These are phyloP conservation scores for Leptodermis oblonga DNA, from an alignment of 257 asterid species.

Conservation along the genomic window DNA sequence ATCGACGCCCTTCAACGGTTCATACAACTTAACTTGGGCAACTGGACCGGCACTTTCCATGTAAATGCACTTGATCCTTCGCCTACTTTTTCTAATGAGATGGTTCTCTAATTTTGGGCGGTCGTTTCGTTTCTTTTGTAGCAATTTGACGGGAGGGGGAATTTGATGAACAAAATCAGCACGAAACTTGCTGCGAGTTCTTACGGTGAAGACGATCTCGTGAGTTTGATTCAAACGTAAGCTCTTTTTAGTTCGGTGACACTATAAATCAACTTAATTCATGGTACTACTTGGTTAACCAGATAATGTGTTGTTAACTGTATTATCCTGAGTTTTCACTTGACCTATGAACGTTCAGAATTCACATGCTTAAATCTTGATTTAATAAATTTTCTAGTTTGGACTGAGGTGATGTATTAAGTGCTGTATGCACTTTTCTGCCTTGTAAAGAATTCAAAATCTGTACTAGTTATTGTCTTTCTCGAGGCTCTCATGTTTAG, in stretches of 20 bases:
- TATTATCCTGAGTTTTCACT: neutral
- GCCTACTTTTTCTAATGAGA: neutral
- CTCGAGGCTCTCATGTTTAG: neutral
- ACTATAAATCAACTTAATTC: neutral
- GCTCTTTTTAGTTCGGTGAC: constrained; percentile 16
- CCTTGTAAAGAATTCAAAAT: neutral
- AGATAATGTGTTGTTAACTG: neutral
- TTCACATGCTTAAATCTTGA: neutral
- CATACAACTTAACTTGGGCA: constrained; percentile 70
- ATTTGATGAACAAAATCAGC: constrained; percentile 63
- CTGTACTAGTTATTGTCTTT: neutral
- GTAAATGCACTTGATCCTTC: constrained; percentile 26
- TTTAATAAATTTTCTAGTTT: neutral
- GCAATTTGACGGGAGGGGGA: constrained; percentile 85
- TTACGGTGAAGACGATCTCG: constrained; percentile 88
- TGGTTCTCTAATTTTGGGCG: neutral
- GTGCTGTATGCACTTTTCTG: neutral
- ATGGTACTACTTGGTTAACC: neutral
- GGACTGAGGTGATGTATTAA: neutral
- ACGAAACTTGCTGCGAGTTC: constrained; percentile 80
- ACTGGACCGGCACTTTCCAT: constrained; percentile 81
- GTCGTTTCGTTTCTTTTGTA: constrained; percentile 37
- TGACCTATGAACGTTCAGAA: too few species aligned
- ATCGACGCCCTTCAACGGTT: constrained; percentile 60
- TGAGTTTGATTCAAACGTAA: constrained; percentile 92